phyloP scores from a whole-genome alignment of 805 yeast species.

The Yarrowia deformans region DNA sequence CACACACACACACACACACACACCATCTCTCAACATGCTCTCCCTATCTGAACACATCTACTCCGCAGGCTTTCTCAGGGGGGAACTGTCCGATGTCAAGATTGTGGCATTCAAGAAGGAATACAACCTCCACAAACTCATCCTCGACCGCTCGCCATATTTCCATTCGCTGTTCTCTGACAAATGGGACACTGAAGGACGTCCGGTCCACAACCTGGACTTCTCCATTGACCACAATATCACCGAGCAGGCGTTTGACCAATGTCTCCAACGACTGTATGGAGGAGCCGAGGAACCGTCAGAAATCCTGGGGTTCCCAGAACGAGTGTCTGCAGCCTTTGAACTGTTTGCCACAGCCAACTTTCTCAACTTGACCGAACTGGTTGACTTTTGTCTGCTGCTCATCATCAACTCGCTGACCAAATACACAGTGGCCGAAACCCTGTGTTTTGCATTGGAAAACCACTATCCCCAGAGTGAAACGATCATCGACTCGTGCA shows the following conservation, averaged over 20 bases:
- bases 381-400: conserved; percentile 57
- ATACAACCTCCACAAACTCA: conserved; percentile 57
- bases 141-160: conserved; percentile 58
- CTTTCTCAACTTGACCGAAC: conserved; percentile 56
- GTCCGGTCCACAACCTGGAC: conserved; percentile 47
- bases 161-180: conserved; percentile 57
- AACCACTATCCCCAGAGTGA: conserved; percentile 58
- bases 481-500: conserved; percentile 57
- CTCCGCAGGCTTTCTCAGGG: conserved; percentile 7
- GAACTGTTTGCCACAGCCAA: conserved; percentile 51
- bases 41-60: conserved; percentile 23
- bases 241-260: conserved; percentile 57
- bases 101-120: conserved; percentile 56
- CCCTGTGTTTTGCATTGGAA: conserved; percentile 55
- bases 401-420: conserved; percentile 51
- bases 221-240: conserved; percentile 55
- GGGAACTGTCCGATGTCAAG: conserved; percentile 51
- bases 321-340: conserved; percentile 27
- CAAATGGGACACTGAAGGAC: conserved; percentile 51
- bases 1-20: not conserved
- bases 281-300: conserved; percentile 49
- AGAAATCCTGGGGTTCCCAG: conserved; percentile 25
- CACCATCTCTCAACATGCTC: not conserved
- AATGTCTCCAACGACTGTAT: conserved; percentile 57
- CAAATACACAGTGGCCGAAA: conserved; percentile 51